These are phyloP conservation scores for Ceratocystis destructans DNA, from an alignment of 2,329 filamentous ascomycete genomes.

Conservation along the genomic window DNA sequence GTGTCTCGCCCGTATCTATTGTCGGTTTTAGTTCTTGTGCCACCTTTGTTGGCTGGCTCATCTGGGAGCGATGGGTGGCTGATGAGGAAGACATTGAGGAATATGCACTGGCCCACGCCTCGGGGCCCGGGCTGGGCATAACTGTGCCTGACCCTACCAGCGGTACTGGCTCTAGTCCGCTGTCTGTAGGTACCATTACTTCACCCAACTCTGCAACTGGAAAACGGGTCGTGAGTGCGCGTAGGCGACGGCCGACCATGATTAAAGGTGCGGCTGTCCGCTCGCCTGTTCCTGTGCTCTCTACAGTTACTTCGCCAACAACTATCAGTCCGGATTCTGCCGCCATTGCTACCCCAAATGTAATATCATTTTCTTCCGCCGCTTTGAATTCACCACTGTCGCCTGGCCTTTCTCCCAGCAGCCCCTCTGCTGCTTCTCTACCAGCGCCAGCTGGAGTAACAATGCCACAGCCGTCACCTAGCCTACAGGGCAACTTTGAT, in stretches of 20 bases:
- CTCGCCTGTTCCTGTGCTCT: conserved; percentile 19
- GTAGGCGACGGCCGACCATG: conserved; percentile 18
- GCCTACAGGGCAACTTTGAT: conserved; percentile 21
- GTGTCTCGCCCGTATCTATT: conserved; percentile 79
- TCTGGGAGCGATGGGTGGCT: conserved; percentile 86
- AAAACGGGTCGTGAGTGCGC: conserved; percentile 16
- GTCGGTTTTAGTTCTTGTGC: conserved; percentile 72
- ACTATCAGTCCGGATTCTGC: conserved; percentile 30
- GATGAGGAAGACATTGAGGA: conserved; percentile 45
- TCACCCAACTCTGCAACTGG: conserved; percentile 15
- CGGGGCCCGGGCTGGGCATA: conserved; percentile 24
- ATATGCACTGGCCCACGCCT: conserved; percentile 24
- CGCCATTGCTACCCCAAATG: background rate
- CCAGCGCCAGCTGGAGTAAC: conserved; percentile 19
- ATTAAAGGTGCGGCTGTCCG: conserved; percentile 19
- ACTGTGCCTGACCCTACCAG: background rate
- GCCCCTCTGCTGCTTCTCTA: conserved; percentile 19
- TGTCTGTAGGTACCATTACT: background rate
- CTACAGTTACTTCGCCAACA: conserved; percentile 27
- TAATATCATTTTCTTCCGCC: conserved; percentile 30
- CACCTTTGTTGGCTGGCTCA: conserved; percentile 73
- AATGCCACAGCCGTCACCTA: conserved; percentile 16
- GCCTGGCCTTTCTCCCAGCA: conserved; percentile 18
- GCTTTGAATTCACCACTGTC: conserved; percentile 38
- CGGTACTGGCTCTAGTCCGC: background rate